Evolutionary conservation across 371 early-diverging fungal species (phyloP).

Genomic region (Dichotomocladium elegans): DNA sequence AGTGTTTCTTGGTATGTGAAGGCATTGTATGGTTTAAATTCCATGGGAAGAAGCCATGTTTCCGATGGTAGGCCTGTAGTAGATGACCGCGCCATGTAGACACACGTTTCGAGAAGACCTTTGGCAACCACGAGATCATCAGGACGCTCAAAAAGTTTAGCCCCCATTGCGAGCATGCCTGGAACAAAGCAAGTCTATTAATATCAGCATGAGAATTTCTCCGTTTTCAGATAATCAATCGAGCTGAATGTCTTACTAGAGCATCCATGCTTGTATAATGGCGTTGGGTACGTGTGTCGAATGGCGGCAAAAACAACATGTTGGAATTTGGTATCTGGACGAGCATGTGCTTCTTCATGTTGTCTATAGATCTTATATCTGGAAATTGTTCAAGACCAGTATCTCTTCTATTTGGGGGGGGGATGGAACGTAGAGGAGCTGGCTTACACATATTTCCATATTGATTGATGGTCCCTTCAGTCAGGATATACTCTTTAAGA

Average conservation of each 20-base stretch:
- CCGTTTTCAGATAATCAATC: too few species aligned
- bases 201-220: too few species aligned
- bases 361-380: slow-evolving; percentile 39
- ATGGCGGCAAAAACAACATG: slow-evolving; percentile 42
- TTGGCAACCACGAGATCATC: slow-evolving; percentile 41
- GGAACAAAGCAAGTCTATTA: slow-evolving; percentile 68
- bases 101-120: slow-evolving; percentile 56
- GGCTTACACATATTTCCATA: slow-evolving; percentile 55
- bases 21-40: slow-evolving; percentile 21
- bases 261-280: too few species aligned
- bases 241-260: too few species aligned
- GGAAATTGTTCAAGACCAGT: too few species aligned
- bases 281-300: slow-evolving; percentile 19
- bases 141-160: slow-evolving; percentile 44
- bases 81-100: slow-evolving; percentile 50
- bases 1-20: too few species aligned
- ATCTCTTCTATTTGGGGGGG: slow-evolving; percentile 21
- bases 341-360: slow-evolving; percentile 51
- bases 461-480: slow-evolving; percentile 45
- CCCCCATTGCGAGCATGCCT: slow-evolving; percentile 67
- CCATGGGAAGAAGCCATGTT: slow-evolving; percentile 22
- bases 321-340: slow-evolving; percentile 35
- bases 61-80: slow-evolving; percentile 60
- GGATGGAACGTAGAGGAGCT: too few species aligned
- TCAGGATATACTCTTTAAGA: slow-evolving; percentile 63